These are phyloP conservation scores for Talaromyces albobiverticillius DNA, from an alignment of 2,329 filamentous ascomycete genomes.

Conservation along the genomic window DNA sequence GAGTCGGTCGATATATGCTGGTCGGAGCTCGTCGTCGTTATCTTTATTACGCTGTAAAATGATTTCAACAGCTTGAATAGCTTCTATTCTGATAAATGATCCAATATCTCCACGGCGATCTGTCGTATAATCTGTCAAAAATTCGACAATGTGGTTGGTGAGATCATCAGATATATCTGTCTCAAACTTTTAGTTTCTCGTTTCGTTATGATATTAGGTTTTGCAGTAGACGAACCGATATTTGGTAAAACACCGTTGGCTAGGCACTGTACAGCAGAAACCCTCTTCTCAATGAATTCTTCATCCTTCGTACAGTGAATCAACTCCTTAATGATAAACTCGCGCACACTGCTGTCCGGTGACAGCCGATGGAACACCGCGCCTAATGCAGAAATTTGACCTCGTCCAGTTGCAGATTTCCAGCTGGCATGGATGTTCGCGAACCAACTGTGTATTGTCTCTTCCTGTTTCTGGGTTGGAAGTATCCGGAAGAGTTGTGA, in stretches of 20 bases:
- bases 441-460: constrained; percentile 39
- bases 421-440: constrained; percentile 33
- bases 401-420: constrained; percentile 39
- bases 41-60: neutral
- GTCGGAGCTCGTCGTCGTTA: constrained; percentile 5
- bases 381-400: constrained; percentile 43
- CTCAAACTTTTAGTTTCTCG: constrained; percentile 18
- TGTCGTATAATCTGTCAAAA: constrained; percentile 84
- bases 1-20: constrained; percentile 24
- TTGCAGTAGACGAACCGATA: constrained; percentile 27
- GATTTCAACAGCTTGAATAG: constrained; percentile 61
- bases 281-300: constrained; percentile 40
- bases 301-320: constrained; percentile 34
- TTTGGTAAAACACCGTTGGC: constrained; percentile 35
- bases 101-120: constrained; percentile 87
- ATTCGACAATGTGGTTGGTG: constrained; percentile 29
- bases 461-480: constrained; percentile 27
- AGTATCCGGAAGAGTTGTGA: constrained; percentile 40
- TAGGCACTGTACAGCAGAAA: constrained; percentile 39
- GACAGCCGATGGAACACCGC: constrained; percentile 35
- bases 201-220: neutral
- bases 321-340: constrained; percentile 31
- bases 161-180: constrained; percentile 30
- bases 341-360: constrained; percentile 21
- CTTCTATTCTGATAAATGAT: constrained; percentile 77